Evolutionary conservation across 2,329 filamentous ascomycete genomes (phyloP).

Genomic region (Venturia aucupariae): DNA sequence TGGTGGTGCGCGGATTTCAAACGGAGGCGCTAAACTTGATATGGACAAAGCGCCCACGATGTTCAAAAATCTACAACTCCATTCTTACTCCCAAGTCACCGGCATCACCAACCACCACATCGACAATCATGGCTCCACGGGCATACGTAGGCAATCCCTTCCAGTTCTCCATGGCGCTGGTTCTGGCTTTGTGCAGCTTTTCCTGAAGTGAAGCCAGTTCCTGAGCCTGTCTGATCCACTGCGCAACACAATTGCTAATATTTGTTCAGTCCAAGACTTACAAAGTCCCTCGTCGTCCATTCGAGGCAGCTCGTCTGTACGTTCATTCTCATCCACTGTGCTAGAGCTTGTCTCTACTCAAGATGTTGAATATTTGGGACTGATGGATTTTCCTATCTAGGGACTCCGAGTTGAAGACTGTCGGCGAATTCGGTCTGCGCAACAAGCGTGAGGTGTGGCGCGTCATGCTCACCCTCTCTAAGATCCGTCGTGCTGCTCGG

Average conservation of each 20-base stretch:
- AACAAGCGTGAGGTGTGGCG: conserved; percentile 99
- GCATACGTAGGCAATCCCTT: conserved; percentile 1
- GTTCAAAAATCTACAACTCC: neutral
- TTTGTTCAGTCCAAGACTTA: conserved; percentile 87
- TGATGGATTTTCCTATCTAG: conserved; percentile 56
- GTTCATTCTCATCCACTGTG: conserved; percentile 93
- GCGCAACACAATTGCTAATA: conserved; percentile 15
- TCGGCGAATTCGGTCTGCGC: conserved; percentile 98
- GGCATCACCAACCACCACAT: neutral
- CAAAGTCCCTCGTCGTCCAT: conserved; percentile 95
- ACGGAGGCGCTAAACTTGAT: too few species aligned
- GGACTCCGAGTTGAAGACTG: conserved; percentile 98
- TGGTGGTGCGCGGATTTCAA: neutral
- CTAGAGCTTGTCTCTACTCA: conserved; percentile 95
- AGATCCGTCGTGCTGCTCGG: conserved; percentile 99
- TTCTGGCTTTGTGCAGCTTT: too few species aligned
- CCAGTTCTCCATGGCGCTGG: too few species aligned
- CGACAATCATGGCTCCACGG: conserved; percentile 1
- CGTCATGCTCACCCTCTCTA: conserved; percentile 98
- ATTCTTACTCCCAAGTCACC: neutral
- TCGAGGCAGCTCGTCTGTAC: conserved; percentile 99
- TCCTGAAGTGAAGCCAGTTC: too few species aligned
- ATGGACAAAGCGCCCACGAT: too few species aligned
- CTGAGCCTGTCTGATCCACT: neutral
- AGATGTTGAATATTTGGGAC: conserved; percentile 66